Evolutionary conservation across 2,329 filamentous ascomycete genomes (phyloP), one percentile per base, ranked within the genome.

Genomic region (Pseudopyricularia javanii): DNA sequence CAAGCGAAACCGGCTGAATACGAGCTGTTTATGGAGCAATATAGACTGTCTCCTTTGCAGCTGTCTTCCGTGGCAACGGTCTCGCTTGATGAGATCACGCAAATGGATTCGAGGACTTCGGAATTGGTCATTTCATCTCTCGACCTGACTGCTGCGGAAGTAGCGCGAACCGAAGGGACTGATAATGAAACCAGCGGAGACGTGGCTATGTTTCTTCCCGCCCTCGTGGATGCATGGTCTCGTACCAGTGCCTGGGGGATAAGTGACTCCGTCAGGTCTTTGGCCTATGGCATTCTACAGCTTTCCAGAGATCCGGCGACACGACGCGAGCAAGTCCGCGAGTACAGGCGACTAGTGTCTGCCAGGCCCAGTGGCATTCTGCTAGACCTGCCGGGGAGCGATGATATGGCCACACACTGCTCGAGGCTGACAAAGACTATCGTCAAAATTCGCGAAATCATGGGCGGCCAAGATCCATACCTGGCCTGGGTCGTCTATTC

Each of bases 171-270:
- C 9, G 40, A 56, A 7, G 32, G 35, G 28, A 51, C 51, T 12
- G 58, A 59, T 45, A 61, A 59, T 22, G 60, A 64, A 11, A 15
- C 20, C 24, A 7, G 17, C 14, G 28, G 28, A 22, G 22, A 34
- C n/a, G 15, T 72, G 54, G 69, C 68, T 1, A 66, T 72, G 54
- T 73, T 70, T 51, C 57, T 71, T 2, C 71, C 71, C 2, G 60
- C 68, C 15, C 60, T 74, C 17, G 59, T 72, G 9, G 71, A 73
- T 54, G 66, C 64, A 35, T 66, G 66, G 34, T 55, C 61, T 1
- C 63, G 60, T 11, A 64, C 62, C 48, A 73, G 66, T 53, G 64
- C 67, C 0, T 74, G 71, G 71, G 62, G 66, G 20, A 56, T 60
- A 28, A 72, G 70, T 54, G 64, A 61, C 4, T 49, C 56, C 0